A percentile compares a stretch with the other conserved stretches of the same genome.
Conservation (phyloP, 1,284 basidiomycete genomes). For the Ustilago bromivora region DNA sequence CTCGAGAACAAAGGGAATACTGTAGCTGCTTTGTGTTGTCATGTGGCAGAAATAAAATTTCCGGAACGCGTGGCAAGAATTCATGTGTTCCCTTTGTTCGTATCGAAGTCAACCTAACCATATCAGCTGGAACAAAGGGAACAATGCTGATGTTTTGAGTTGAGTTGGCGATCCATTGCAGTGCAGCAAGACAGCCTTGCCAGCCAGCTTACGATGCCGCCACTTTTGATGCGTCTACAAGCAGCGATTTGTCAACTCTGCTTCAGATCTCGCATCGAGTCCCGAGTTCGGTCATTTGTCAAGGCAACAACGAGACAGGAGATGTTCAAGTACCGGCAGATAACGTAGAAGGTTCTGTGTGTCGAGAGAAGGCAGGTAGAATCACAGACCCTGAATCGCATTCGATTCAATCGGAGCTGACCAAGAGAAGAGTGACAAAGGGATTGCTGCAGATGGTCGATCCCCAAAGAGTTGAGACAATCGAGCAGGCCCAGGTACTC, state of each 20-base stretch:
- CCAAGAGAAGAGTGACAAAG: not conserved
- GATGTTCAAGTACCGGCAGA: not conserved
- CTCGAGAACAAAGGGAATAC: not conserved
- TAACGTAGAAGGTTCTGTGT: not conserved
- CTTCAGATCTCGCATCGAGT: not conserved
- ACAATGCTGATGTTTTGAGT: not conserved
- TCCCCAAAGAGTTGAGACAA: not conserved
- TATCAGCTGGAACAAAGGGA: conserved; percentile 9
- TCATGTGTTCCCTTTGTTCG: conserved; percentile 1
- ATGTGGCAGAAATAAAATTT: not conserved
- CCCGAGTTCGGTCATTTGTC: not conserved
- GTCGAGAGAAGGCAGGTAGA: not conserved
- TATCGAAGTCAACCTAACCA: not conserved
- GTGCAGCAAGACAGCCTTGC: not conserved
- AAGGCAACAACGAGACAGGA: not conserved
- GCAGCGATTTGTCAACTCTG: not conserved
- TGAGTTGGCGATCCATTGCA: conserved; percentile 9
- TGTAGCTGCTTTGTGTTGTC: not conserved
- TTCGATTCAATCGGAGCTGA: not conserved
- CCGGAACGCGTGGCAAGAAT: not conserved
- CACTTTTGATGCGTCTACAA: conserved; percentile 5
- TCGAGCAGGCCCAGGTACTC: not conserved
- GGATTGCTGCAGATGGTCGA: not conserved
- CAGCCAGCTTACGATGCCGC: not conserved
- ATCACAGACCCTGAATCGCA: not conserved